Evolutionary conservation across 352 stramenopile genomes (phyloP).

Genomic region (Phytophthora tentaculata): DNA sequence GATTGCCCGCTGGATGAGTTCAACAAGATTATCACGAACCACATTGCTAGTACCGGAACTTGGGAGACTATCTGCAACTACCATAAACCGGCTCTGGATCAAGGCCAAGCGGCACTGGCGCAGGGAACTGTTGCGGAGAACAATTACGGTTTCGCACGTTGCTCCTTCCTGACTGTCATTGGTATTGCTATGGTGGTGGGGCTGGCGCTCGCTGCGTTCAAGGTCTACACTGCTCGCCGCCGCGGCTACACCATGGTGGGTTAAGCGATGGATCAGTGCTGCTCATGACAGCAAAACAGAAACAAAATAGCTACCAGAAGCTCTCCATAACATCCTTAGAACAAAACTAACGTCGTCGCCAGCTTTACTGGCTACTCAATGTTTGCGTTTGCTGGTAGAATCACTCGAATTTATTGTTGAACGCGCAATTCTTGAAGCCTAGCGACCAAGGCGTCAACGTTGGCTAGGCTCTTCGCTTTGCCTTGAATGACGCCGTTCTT

Average conservation of each 20-base stretch:
- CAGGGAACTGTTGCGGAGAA: constrained; percentile 14
- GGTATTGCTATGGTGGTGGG: constrained; percentile 48
- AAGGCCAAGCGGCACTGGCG: constrained; percentile 17
- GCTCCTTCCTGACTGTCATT: constrained; percentile 51
- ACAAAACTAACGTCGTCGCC: constrained; percentile 13
- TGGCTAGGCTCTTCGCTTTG: constrained; percentile 67
- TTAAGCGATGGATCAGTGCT: constrained; percentile 15
- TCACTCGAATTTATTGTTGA: constrained; percentile 24
- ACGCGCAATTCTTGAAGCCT: constrained; percentile 55
- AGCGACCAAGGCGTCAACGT: constrained; percentile 49
- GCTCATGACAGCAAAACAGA: constrained; percentile 9
- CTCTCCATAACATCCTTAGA: constrained; percentile 16
- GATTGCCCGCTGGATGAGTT: constrained; percentile 84
- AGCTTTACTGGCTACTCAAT: background rate
- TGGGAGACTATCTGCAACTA: constrained; percentile 89
- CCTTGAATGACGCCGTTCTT: constrained; percentile 83
- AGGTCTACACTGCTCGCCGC: constrained; percentile 58
- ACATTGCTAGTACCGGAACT: constrained; percentile 72
- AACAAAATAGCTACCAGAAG: constrained; percentile 14
- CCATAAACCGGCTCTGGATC: constrained; percentile 33
- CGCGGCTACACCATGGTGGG: constrained; percentile 56
- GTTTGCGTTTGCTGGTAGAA: background rate
- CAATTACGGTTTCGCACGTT: constrained; percentile 23
- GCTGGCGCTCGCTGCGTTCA: constrained; percentile 59
- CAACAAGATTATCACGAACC: constrained; percentile 67